Base-by-base conservation (phyloP, 306 rosid species). In the Glycine tomentella region DNA sequence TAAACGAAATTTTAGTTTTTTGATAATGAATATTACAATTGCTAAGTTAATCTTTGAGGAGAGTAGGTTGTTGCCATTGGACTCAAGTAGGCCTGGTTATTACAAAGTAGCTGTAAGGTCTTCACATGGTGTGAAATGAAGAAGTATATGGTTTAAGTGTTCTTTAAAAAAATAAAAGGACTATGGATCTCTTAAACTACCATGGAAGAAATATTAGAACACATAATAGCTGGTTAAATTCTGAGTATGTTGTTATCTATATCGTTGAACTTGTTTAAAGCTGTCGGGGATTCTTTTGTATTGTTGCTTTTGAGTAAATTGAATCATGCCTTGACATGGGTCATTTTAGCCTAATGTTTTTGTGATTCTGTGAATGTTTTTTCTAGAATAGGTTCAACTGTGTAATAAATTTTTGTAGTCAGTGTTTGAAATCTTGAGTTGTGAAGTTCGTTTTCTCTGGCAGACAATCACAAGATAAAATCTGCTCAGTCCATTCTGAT, bases 401-500 rank as follows among this genome's bases (percentile, higher is more conserved):
- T 75, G 67, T 59, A 25, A 51, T 81, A 49, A 76, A 31, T 79
- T 68, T 76, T 55, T 33, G 44, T 51, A 45, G 53, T 50, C 67
- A 71, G 48, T 17, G 20, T 51, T 51, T 51, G 15, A 51, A 13
- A 51, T 9, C 45, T 53, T 70, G 78, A 81, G 50, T 67, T 17
- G 65, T 80, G 45, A 70, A 58, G 51, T 67, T 75, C 57, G 49
- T 85, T 72, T 83, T 53, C 56, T 63, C 17, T 83, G 75, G 71
- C 92, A 92, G 98, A 92, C 64, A 67, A 85, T 74, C 83, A 72
- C 58, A 89, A 87, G 89, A 94, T 94, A 67, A 84, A 78, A 61
- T 84, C 92, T 8, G 88, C 98, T 57, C 66, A 20, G 6, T 91
- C 97, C 66, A 85, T 94, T 83, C 84, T 94, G 86, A 87, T 94